Conservation (phyloP, 2,329 filamentous ascomycete species). For the Aspergillus sp. region DNA sequence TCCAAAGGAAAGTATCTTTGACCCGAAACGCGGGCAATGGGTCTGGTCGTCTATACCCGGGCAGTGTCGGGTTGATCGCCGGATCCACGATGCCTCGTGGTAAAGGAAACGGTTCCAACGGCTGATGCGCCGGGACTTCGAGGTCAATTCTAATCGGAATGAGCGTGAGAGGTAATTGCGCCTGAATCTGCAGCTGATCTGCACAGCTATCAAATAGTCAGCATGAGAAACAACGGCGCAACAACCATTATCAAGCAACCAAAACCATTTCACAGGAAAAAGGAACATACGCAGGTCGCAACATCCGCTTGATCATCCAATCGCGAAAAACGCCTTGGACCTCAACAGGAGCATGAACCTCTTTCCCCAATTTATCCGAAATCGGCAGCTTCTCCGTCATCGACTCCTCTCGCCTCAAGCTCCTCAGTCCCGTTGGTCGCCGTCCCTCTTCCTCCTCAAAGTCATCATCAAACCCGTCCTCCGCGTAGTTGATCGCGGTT, state of each 20-base stretch:
- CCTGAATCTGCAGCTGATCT: slow-evolving; percentile 57
- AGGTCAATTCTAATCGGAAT: slow-evolving; percentile 96
- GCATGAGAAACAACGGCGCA: slow-evolving; percentile 16
- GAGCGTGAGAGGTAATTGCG: slow-evolving; percentile 75
- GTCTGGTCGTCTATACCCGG: slow-evolving; percentile 74
- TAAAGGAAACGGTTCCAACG: slow-evolving; percentile 41
- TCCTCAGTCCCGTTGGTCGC: slow-evolving; percentile 72
- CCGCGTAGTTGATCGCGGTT: slow-evolving; percentile 93
- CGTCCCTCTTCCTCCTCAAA: slow-evolving; percentile 59
- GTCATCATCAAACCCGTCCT: slow-evolving; percentile 81
- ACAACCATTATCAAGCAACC: slow-evolving; percentile 2
- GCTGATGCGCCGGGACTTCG: slow-evolving; percentile 68
- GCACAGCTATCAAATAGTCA: slow-evolving; percentile 37
- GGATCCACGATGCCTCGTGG: slow-evolving; percentile 37
- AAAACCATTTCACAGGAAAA: slow-evolving; percentile 3
- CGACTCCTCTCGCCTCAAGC: slow-evolving; percentile 68
- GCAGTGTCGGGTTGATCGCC: slow-evolving; percentile 56
- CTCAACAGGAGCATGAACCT: slow-evolving; percentile 69
- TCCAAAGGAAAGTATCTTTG: slow-evolving; percentile 96
- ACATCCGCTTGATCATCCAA: slow-evolving; percentile 74
- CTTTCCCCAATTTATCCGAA: slow-evolving; percentile 74
- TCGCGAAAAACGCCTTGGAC: slow-evolving; percentile 89
- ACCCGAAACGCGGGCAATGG: slow-evolving; percentile 76
- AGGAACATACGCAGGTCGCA: slow-evolving; percentile 38
- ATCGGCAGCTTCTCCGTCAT: slow-evolving; percentile 58